Evolutionary conservation across 306 rosid species (phyloP).

Genomic region (Prunus armeniaca): DNA sequence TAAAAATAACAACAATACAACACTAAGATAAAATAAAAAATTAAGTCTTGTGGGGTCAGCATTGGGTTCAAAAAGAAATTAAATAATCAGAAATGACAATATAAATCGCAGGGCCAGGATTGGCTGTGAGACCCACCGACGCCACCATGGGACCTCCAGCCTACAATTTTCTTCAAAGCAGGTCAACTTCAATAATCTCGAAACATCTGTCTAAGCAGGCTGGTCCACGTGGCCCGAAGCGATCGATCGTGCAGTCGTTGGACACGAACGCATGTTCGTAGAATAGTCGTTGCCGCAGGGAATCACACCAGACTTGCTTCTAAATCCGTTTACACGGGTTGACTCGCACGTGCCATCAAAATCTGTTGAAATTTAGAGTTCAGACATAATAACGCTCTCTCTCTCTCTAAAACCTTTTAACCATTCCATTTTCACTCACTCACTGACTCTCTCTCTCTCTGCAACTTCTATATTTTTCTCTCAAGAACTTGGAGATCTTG

Average conservation of each 20-base stretch:
- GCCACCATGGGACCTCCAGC: neutral
- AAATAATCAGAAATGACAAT: neutral
- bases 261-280: neutral
- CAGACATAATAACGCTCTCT: neutral
- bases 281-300: slow-evolving; percentile 1
- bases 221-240: neutral
- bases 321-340: neutral
- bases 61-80: neutral
- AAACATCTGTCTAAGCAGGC: neutral
- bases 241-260: neutral
- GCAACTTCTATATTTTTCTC: neutral
- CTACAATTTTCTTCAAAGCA: neutral
- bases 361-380: neutral
- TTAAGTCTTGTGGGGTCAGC: neutral
- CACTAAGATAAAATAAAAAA: neutral
- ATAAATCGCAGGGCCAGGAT: slow-evolving; percentile 9
- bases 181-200: neutral
- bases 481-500: slow-evolving; percentile 31
- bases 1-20: neutral
- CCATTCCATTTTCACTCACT: neutral
- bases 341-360: slow-evolving; percentile 13
- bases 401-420: neutral
- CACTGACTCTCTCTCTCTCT: neutral
- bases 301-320: neutral
- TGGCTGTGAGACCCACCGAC: slow-evolving; percentile 21